Evolutionary conservation across 345 rosid genomes (phyloP).

Genomic region (Excoecaria cochinchinensis): DNA sequence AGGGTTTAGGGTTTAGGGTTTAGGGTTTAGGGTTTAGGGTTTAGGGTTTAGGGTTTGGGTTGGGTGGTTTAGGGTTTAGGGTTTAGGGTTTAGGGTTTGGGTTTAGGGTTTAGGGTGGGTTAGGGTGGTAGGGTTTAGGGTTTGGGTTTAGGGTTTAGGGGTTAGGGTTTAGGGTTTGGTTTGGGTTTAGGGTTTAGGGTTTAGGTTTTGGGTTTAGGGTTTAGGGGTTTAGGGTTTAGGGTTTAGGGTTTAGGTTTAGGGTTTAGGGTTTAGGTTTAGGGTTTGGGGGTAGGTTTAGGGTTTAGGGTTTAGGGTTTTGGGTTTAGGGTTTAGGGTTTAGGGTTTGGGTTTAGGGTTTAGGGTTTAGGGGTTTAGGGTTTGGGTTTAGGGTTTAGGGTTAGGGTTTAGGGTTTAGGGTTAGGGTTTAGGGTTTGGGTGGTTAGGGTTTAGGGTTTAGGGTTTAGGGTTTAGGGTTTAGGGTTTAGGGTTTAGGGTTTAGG

Average conservation of each 20-base stretch:
- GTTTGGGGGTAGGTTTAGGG: too few species aligned
- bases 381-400: slow-evolving; percentile 6
- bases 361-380: background rate
- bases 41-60: slow-evolving; percentile 17
- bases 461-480: slow-evolving; percentile 4
- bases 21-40: slow-evolving; percentile 19
- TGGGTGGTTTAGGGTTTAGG: slow-evolving; percentile 15
- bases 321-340: slow-evolving; percentile 1
- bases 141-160: slow-evolving; percentile 15
- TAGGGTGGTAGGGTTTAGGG: too few species aligned
- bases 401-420: background rate
- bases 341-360: background rate
- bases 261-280: slow-evolving; percentile 25
- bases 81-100: slow-evolving; percentile 10
- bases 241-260: slow-evolving; percentile 26
- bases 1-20: slow-evolving; percentile 28
- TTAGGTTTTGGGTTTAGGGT: slow-evolving; percentile 14
- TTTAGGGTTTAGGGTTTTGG: slow-evolving; percentile 8
- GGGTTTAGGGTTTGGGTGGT: slow-evolving; percentile 4
- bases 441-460: slow-evolving; percentile 5
- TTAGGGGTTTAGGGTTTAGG: slow-evolving; percentile 9
- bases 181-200: slow-evolving; percentile 18
- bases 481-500: slow-evolving; percentile 1
- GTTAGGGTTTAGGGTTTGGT: background rate
- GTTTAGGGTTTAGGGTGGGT: slow-evolving; percentile 16